Evolutionary conservation across 2,329 filamentous ascomycete genomes (phyloP).

Genomic region (Ophiosphaerella korrae): DNA sequence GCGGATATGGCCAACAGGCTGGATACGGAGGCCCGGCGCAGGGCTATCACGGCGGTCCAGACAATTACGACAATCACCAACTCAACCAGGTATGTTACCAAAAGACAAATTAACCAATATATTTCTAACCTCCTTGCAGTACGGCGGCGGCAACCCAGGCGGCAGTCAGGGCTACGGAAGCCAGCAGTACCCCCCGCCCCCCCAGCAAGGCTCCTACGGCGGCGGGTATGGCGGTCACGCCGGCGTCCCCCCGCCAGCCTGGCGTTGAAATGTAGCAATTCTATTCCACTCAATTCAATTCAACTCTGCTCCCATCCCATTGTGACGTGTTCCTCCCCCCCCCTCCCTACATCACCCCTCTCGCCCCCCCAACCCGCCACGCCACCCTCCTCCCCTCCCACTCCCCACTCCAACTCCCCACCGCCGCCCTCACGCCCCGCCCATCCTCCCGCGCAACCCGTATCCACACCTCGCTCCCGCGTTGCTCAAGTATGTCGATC

Average conservation of each 20-base stretch:
- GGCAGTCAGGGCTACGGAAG: slow-evolving; percentile 19
- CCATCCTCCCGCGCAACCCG: slow-evolving; percentile 35
- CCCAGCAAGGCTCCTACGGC: slow-evolving; percentile 17
- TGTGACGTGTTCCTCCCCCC: not conserved
- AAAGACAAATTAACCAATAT: not conserved
- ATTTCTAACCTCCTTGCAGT: slow-evolving; percentile 4
- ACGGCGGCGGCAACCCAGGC: slow-evolving; percentile 18
- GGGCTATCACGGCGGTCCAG: slow-evolving; percentile 33
- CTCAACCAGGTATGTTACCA: slow-evolving; percentile 23
- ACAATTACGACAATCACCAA: slow-evolving; percentile 39
- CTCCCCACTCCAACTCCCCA: slow-evolving; percentile 35
- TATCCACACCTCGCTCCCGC: slow-evolving; percentile 25
- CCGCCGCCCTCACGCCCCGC: slow-evolving; percentile 23
- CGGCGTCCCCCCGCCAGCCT: not conserved
- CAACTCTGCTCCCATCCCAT: too few relatives aligned
- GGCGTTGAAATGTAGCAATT: slow-evolving; percentile 2
- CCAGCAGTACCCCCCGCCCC: slow-evolving; percentile 24
- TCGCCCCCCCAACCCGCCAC: slow-evolving; percentile 35
- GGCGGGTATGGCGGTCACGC: not conserved
- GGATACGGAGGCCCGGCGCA: slow-evolving; percentile 39
- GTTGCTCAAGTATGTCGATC: slow-evolving; percentile 68
- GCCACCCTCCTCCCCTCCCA: slow-evolving; percentile 26
- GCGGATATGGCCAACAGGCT: slow-evolving; percentile 36
- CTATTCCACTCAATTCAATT: too few relatives aligned
- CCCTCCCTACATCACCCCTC: slow-evolving; percentile 8